These are phyloP conservation scores for Daldinia loculata DNA, from an alignment of 495 filamentous ascomycete genomes.

Conservation along the genomic window DNA sequence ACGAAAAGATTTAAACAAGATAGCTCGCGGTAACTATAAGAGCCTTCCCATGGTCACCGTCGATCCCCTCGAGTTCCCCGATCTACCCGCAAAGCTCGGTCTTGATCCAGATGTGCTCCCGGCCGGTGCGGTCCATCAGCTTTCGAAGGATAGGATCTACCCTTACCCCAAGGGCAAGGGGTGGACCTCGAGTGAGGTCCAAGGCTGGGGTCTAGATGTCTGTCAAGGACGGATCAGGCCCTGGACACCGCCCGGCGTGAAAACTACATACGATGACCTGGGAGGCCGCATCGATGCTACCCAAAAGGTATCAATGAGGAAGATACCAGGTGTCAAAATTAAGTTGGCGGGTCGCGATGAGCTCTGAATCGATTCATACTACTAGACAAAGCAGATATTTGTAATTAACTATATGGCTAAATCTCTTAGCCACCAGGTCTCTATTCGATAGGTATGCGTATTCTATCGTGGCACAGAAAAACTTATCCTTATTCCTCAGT, in stretches of 20 bases:
- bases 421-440: not conserved
- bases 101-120: conserved; percentile 42
- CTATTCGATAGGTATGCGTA: not conserved
- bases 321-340: conserved; percentile 45
- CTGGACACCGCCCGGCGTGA: conserved; percentile 47
- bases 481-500: not conserved
- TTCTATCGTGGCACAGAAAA: conserved; percentile 12
- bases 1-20: conserved; percentile 44
- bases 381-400: not conserved
- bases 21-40: conserved; percentile 53
- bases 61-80: conserved; percentile 54
- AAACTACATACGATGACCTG: conserved; percentile 41
- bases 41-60: conserved; percentile 51
- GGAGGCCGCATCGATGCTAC: conserved; percentile 36
- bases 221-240: conserved; percentile 47
- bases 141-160: conserved; percentile 49
- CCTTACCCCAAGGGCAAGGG: conserved; percentile 43
- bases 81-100: conserved; percentile 48
- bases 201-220: conserved; percentile 48
- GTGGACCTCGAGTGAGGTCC: conserved; percentile 35
- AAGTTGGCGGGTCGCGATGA: conserved; percentile 45
- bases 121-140: conserved; percentile 49
- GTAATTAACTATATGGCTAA: not conserved
- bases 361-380: conserved; percentile 20
- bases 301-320: conserved; percentile 37